Base-by-base conservation (phyloP, 306 rosid species). In the Purshia tridentata region DNA sequence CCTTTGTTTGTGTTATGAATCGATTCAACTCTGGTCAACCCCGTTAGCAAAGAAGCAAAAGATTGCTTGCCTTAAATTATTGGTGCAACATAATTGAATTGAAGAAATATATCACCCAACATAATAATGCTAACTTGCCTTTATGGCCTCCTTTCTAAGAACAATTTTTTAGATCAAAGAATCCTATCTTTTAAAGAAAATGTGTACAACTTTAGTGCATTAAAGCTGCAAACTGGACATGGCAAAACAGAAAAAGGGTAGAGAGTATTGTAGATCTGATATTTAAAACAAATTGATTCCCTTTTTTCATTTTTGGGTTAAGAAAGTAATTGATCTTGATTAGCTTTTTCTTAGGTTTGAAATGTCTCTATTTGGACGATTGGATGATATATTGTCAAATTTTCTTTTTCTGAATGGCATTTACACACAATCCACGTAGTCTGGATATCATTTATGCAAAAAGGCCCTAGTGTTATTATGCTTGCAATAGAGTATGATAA, bases 81-180 rank as follows among this genome's bases (percentile, higher is more conserved):
- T 64, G 53, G 47, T 79, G 84, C 83, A 83, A 59, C 63, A 78
- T 75, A 66, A 81, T 81, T 83, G 81, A 44, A 52, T 71, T 50
- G 68, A 68, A 72, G 78, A 55, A 44, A 76, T 78, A 70, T 54
- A 18, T 54, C 59, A 63, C 42, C 67, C 74, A 76, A 84, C 89
- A 84, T 67, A 74, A 90, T 87, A 69, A 90, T 88, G 55, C n/a
- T 12, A n/a, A 6, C 7, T 35, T 65, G 66, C 70, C 70, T 81
- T 82, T 86, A 65, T 82, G 80, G 82, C 89, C 79, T 83, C 79
- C 87, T 74, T 80, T 80, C 80, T 76, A 77, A 82, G 88, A 78
- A 78, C 89, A 76, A 65, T 40, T 53, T 77, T 73, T 67, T 40
- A 53, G 59, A 75, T 82, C 82, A 67, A 75, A 85, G 78, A 80